Conservation (phyloP, 768 basidiomycete species). For the Amyloporia xantha region DNA sequence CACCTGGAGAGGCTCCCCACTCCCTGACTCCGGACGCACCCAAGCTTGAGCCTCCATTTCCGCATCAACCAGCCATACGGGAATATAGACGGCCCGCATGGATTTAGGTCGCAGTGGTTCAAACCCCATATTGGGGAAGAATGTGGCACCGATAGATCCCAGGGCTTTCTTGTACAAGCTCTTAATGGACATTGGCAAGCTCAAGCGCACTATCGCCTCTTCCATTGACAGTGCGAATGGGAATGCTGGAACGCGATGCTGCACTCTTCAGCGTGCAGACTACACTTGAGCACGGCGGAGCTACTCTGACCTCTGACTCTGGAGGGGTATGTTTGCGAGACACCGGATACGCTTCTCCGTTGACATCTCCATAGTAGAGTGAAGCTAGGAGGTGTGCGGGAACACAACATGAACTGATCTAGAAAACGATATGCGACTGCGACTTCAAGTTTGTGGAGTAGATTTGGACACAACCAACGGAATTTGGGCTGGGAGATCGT, state of each 20-base stretch:
- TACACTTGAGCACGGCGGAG: background rate
- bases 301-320: background rate
- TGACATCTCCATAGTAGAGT: background rate
- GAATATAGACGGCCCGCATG: slow-evolving; percentile 2
- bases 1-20: background rate
- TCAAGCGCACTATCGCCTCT: background rate
- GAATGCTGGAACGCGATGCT: background rate
- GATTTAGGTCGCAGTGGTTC: background rate
- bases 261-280: background rate
- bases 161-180: background rate
- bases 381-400: background rate
- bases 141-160: background rate
- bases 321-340: background rate
- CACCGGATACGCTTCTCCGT: background rate
- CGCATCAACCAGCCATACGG: slow-evolving; percentile 1
- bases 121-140: background rate
- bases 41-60: background rate
- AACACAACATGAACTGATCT: background rate
- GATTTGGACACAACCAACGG: too few relatives aligned
- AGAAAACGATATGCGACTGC: background rate
- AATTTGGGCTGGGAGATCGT: too few relatives aligned
- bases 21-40: background rate
- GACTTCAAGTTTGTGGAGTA: too few relatives aligned
- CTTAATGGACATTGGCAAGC: background rate
- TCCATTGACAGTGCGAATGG: background rate